Conservation (phyloP, 108 stramenopile species). For the Fragilaria crotonensis region DNA sequence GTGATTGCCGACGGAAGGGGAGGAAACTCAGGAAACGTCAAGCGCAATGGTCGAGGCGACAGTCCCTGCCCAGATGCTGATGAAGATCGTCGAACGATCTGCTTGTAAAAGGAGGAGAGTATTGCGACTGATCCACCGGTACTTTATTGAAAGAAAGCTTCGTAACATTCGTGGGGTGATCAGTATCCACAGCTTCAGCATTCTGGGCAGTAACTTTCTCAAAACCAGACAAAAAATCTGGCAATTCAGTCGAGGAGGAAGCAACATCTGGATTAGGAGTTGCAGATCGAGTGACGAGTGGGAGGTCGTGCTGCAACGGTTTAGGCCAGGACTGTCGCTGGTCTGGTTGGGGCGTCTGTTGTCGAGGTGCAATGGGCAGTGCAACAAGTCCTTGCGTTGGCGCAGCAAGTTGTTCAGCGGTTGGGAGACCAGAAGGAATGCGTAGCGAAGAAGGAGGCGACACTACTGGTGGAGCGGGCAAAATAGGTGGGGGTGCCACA, state of each 20-base stretch:
- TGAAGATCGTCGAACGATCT: constrained; percentile 48
- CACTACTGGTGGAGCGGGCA: too few species aligned
- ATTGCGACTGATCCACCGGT: constrained; percentile 2
- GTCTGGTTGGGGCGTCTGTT: neutral
- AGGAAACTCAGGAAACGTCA: neutral
- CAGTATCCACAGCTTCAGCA: neutral
- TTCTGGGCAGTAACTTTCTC: constrained; percentile 13
- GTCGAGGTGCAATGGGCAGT: neutral
- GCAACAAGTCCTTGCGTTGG: too few species aligned
- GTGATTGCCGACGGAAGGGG: neutral
- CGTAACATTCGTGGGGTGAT: neutral
- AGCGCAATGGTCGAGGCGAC: constrained; percentile 3
- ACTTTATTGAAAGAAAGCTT: neutral
- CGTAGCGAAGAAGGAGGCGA: too few species aligned
- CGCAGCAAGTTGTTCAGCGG: too few species aligned
- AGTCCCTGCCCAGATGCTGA: constrained; percentile 20
- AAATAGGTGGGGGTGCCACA: too few species aligned
- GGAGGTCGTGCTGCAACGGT: too few species aligned
- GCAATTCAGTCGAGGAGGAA: constrained; percentile 8
- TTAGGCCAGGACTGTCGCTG: neutral
- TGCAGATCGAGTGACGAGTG: too few species aligned
- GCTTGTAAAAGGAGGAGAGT: constrained; percentile 33
- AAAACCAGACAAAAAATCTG: constrained; percentile 33
- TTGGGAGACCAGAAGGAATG: too few species aligned
- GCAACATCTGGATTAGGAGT: neutral